Evolutionary conservation across 192 early-diverging fungal genomes (phyloP).

Genomic region (Coemansia sp.): DNA sequence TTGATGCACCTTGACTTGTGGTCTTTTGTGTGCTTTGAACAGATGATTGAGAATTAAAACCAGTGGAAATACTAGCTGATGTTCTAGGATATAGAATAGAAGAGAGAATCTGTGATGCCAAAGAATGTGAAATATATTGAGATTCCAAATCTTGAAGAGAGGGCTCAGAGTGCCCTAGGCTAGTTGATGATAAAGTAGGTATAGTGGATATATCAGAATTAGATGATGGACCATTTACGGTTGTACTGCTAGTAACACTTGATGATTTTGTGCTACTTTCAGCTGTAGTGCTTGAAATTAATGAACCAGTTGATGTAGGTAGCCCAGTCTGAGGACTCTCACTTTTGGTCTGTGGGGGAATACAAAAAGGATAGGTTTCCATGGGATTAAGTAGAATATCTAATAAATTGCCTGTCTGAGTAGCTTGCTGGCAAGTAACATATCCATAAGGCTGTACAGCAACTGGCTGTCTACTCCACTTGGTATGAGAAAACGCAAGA

Average conservation of each 20-base stretch:
- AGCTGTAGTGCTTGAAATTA: not conserved
- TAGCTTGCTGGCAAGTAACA: not conserved
- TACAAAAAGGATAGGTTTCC: not conserved
- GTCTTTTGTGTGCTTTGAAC: too few relatives aligned
- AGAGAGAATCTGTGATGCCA: not conserved
- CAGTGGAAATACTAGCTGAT: not conserved
- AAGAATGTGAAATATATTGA: constrained; percentile 3
- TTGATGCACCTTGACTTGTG: too few relatives aligned
- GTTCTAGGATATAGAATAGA: constrained; percentile 5
- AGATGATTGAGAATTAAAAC: not conserved
- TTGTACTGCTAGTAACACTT: not conserved
- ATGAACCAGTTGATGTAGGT: not conserved
- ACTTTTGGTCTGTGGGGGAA: not conserved
- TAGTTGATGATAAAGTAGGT: not conserved
- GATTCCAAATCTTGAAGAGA: not conserved
- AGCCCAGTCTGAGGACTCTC: not conserved
- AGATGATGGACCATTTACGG: not conserved
- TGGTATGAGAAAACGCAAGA: constrained; percentile 5
- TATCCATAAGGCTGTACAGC: not conserved
- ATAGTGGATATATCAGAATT: not conserved
- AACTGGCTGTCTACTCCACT: constrained; percentile 7
- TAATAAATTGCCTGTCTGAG: constrained; percentile 1
- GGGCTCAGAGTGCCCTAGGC: too few relatives aligned
- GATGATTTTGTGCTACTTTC: not conserved
- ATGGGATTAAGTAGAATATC: not conserved